phyloP scores from a whole-genome alignment of 139 green algal species.

The Haematococcus lacustris region DNA sequence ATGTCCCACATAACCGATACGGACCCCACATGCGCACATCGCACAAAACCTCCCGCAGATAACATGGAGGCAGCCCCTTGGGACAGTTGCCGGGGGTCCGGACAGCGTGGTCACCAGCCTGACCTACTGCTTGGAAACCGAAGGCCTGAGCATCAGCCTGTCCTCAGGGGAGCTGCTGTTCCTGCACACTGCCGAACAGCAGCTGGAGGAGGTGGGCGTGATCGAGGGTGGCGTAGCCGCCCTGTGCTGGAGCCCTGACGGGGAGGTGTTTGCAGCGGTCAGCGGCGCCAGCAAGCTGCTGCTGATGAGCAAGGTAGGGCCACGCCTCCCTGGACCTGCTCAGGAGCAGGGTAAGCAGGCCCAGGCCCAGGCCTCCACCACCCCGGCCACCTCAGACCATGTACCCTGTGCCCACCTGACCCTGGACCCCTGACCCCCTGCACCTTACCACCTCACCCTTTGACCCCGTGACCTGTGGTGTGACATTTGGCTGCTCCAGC shows the following conservation, averaged over 20 bases:
- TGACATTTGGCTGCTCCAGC: background rate
- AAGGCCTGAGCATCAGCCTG: constrained; percentile 44
- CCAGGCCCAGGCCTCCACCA: too few species aligned
- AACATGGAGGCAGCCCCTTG: constrained; percentile 6
- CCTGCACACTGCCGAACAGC: constrained; percentile 21
- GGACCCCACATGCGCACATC: too few species aligned
- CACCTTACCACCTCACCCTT: too few species aligned
- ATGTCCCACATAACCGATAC: too few species aligned
- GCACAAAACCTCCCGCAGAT: too few species aligned
- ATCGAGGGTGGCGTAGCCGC: constrained; percentile 58
- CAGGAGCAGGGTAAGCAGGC: too few species aligned
- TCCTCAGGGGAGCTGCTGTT: constrained; percentile 53
- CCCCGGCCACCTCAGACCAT: too few species aligned
- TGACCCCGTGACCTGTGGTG: too few species aligned
- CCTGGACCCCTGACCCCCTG: too few species aligned
- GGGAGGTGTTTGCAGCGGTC: constrained; percentile 65
- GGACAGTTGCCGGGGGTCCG: background rate
- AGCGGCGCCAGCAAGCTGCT: constrained; percentile 53
- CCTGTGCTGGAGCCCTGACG: constrained; percentile 71
- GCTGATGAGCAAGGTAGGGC: constrained; percentile 62
- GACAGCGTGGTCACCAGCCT: background rate
- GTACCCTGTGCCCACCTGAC: too few species aligned
- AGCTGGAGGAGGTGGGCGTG: constrained; percentile 47
- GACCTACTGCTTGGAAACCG: constrained; percentile 41
- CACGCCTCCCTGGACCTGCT: too few species aligned